Evolutionary conservation across 1,284 basidiomycete species (phyloP).

Genomic region (Sparassis latifolia): DNA sequence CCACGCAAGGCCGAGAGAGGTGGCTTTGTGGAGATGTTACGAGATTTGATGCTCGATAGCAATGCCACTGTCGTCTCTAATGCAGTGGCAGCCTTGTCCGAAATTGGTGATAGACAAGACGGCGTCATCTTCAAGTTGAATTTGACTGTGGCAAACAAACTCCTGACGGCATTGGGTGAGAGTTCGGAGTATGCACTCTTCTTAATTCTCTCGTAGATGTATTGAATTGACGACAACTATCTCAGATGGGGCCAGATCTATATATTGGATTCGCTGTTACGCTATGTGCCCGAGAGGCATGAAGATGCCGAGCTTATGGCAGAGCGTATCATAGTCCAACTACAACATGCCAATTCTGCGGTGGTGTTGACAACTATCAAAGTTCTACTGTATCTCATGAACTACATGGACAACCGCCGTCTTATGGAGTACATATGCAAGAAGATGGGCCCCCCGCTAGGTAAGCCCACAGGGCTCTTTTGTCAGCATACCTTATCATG

Average conservation of each 20-base stretch:
- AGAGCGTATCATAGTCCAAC: slow-evolving; percentile 86
- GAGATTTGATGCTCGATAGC: slow-evolving; percentile 85
- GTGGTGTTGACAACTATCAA: slow-evolving; percentile 95
- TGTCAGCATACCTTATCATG: slow-evolving; percentile 2
- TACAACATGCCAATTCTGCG: slow-evolving; percentile 93
- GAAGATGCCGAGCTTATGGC: slow-evolving; percentile 91
- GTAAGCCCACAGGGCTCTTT: slow-evolving; percentile 35
- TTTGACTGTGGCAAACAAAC: slow-evolving; percentile 75
- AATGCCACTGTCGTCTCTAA: slow-evolving; percentile 96
- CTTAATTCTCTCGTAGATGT: slow-evolving; percentile 3
- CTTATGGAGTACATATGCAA: slow-evolving; percentile 88
- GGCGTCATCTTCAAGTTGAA: slow-evolving; percentile 87
- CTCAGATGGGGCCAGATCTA: slow-evolving; percentile 97
- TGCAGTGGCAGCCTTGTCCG: slow-evolving; percentile 89
- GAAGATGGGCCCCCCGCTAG: slow-evolving; percentile 95
- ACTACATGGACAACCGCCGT: slow-evolving; percentile 91
- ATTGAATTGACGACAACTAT: neutral
- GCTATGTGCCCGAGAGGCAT: slow-evolving; percentile 85
- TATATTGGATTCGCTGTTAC: slow-evolving; percentile 90
- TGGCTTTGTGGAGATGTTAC: slow-evolving; percentile 79
- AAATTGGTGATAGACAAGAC: slow-evolving; percentile 87
- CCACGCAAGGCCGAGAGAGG: slow-evolving; percentile 78
- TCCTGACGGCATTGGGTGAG: slow-evolving; percentile 79
- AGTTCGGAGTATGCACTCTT: slow-evolving; percentile 76
- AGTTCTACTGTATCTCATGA: slow-evolving; percentile 94